These are phyloP conservation scores for Candida boidinii DNA, from an alignment of 805 yeast species.

Conservation along the genomic window DNA sequence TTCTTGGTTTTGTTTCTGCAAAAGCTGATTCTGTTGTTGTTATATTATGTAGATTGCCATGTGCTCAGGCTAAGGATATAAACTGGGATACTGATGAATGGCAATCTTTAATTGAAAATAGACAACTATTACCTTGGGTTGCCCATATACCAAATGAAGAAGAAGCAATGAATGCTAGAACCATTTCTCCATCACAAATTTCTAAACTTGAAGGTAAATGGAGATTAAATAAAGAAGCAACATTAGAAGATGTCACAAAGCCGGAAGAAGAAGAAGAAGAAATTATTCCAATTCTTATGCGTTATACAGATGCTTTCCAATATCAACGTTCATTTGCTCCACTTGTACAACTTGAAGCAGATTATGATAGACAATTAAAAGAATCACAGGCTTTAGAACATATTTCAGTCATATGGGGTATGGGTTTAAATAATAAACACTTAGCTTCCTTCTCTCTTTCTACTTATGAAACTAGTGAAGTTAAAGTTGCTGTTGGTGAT, in stretches of 20 bases:
- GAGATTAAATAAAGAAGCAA: constrained; percentile 65
- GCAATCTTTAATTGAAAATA: constrained; percentile 78
- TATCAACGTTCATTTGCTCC: constrained; percentile 85
- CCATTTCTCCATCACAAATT: constrained; percentile 58
- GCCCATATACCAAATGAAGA: constrained; percentile 63
- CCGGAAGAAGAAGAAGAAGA: constrained; percentile 44
- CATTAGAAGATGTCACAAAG: constrained; percentile 55
- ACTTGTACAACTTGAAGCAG: constrained; percentile 72
- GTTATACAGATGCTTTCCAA: constrained; percentile 76
- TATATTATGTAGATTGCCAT: constrained; percentile 78
- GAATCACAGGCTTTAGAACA: constrained; percentile 74
- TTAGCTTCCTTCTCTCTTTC: constrained; percentile 64
- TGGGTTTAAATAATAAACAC: constrained; percentile 55
- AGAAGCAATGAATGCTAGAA: constrained; percentile 44
- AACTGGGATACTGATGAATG: constrained; percentile 86
- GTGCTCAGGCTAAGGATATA: constrained; percentile 66
- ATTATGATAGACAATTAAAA: constrained; percentile 62
- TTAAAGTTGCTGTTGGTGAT: constrained; percentile 79
- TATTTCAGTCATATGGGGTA: constrained; percentile 65
- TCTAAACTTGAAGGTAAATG: constrained; percentile 71
- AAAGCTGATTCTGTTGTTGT: constrained; percentile 82
- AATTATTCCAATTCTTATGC: constrained; percentile 61
- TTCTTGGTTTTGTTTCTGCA: constrained; percentile 82
- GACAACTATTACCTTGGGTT: constrained; percentile 76
- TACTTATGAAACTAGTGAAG: constrained; percentile 52